Conservation (phyloP, 768 basidiomycete species). For the Pleurotus salmoneostramineus region DNA sequence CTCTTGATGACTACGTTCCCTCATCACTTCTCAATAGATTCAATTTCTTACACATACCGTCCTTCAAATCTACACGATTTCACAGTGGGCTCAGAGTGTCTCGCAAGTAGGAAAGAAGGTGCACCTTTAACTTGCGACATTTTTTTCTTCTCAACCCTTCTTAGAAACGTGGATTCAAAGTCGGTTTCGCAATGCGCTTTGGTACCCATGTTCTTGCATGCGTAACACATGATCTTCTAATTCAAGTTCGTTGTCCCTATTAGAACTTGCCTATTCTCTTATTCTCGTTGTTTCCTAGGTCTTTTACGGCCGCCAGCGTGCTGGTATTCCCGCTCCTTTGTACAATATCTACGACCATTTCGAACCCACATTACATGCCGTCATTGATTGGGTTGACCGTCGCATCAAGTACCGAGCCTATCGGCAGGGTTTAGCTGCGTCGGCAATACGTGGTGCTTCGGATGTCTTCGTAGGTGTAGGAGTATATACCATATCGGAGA, state of each 20-base stretch:
- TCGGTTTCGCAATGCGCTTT: slow-evolving; percentile 9
- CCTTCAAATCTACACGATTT: neutral
- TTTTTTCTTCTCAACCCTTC: neutral
- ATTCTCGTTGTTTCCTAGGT: neutral
- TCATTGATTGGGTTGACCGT: slow-evolving; percentile 1
- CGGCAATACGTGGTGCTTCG: neutral
- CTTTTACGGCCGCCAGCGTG: neutral
- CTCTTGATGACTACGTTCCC: neutral
- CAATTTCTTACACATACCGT: slow-evolving; percentile 7
- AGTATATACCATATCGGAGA: slow-evolving; percentile 8
- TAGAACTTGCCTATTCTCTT: neutral
- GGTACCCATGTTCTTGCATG: slow-evolving; percentile 7
- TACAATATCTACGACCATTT: neutral
- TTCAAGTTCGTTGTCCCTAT: neutral
- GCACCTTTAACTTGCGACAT: neutral
- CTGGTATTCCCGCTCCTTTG: neutral
- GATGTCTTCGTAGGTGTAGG: slow-evolving; percentile 6
- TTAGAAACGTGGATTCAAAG: slow-evolving; percentile 2
- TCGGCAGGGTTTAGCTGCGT: slow-evolving; percentile 1
- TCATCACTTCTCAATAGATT: neutral
- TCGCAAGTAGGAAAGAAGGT: slow-evolving; percentile 1
- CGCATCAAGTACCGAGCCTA: neutral
- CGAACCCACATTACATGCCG: neutral
- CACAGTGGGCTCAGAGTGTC: neutral
- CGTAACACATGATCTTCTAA: slow-evolving; percentile 6